phyloP scores from a whole-genome alignment of 768 basidiomycete genomes.

The Hypholoma fasciculare region DNA sequence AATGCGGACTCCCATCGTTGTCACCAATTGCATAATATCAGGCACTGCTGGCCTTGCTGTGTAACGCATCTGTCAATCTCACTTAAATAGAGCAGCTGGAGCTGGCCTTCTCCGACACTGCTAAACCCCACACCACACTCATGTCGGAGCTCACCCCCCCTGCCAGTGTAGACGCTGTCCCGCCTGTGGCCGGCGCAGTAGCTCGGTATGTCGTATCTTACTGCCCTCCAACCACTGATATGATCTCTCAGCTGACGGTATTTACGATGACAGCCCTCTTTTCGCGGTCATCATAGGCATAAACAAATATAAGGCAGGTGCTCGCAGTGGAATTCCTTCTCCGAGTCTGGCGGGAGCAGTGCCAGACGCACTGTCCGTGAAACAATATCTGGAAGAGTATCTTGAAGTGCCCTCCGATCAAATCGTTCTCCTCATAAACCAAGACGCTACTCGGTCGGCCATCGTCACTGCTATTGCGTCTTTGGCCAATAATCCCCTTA shows the following conservation, averaged over 20 bases:
- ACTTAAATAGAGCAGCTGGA: too few species aligned
- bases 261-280: background rate
- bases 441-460: slow-evolving; percentile 6
- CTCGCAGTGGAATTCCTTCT: background rate
- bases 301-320: slow-evolving; percentile 4
- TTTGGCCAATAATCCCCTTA: background rate
- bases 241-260: background rate
- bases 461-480: slow-evolving; percentile 9
- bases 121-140: background rate
- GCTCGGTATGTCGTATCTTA: background rate
- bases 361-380: slow-evolving; percentile 2
- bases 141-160: background rate
- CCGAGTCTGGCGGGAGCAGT: slow-evolving; percentile 15
- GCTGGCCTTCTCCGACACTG: background rate
- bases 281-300: slow-evolving; percentile 16
- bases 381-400: background rate
- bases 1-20: too few species aligned
- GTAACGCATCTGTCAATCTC: too few species aligned
- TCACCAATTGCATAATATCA: too few species aligned
- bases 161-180: background rate
- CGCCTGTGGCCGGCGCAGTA: background rate
- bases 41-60: too few species aligned
- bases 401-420: slow-evolving; percentile 4
- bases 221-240: background rate
- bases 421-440: slow-evolving; percentile 6